Evolutionary conservation across 805 yeast genomes (phyloP), one percentile per base, ranked within the genome.

Genomic region (Kodamaea neixiangensis): DNA sequence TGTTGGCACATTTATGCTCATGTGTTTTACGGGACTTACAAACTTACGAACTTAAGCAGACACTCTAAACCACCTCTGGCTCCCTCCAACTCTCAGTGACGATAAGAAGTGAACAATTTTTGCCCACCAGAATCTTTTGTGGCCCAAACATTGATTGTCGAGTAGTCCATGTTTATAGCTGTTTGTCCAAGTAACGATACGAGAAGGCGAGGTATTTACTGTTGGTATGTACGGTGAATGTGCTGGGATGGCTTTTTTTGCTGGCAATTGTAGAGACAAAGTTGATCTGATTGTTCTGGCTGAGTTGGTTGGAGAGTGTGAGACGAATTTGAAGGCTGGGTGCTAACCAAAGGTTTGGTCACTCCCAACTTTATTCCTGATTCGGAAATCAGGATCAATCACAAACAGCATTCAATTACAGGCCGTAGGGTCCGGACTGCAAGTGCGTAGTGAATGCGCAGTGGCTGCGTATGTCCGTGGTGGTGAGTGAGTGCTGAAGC

Each of bases 301-400:
- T 7, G 31, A 7, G 10, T 25, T 25, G 7, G 11, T 13, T 25
- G 7, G 7, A 25, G 3, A 5, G 11, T 10, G 11, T 5, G 5
- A 25, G 31, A 7, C 15, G 5, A 17, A 17, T 10, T 19, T 17
- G 7, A 14, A 17, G 4, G 11, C 38, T 34, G 3, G 21, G 4
- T 19, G 21, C 7, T 17, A 3, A 39, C 41, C 17, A 37, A 34
- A 17, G 41, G 7, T 9, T 25, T 25, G 31, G 13, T 3, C 31
- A 25, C 13, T 25, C 31, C 7, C 13, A 6, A 17, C 13, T 15
- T 37, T 17, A 4, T 37, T 37, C 46, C 46, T 21, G 46, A 44
- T 44, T 25, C 34, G 46, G 46, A 15, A 44, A 44, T 31, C 46
- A 31, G 13, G 46, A 44, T 44, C 46, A 44, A 31, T 31, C 46